phyloP scores from a whole-genome alignment of 345 rosid species.

The Acer campestre region DNA sequence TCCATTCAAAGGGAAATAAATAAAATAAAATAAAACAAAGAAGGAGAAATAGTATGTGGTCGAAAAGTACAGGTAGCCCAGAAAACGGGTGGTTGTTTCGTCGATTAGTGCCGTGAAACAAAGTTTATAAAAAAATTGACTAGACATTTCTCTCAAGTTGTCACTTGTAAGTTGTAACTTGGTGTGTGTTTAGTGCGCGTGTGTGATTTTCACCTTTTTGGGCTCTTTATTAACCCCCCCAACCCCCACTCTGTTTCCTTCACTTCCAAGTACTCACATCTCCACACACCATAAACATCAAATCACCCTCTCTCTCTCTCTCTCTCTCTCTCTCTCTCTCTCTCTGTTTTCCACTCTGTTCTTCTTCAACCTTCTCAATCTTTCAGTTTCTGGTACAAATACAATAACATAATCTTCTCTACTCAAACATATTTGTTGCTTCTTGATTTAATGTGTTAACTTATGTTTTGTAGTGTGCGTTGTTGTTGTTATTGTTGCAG shows the following conservation, averaged over 20 bases:
- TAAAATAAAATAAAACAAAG: too few relatives aligned
- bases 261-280: constrained; percentile 9
- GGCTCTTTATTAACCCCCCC: background rate
- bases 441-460: background rate
- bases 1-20: background rate
- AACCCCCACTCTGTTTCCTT: background rate
- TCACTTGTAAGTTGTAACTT: constrained; percentile 21
- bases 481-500: background rate
- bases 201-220: constrained; percentile 20
- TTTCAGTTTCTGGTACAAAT: background rate
- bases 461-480: background rate
- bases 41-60: constrained; percentile 16
- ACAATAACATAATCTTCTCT: background rate
- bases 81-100: constrained; percentile 40
- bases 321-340: constrained; percentile 13
- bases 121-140: constrained; percentile 43
- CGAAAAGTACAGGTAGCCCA: constrained; percentile 47
- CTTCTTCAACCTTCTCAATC: constrained; percentile 4
- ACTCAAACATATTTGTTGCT: background rate
- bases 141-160: constrained; percentile 24
- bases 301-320: background rate
- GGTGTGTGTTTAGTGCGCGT: constrained; percentile 33
- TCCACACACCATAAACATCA: background rate
- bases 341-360: constrained; percentile 31
- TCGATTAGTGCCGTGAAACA: constrained; percentile 28